Percentiles rank a stretch among this genome's conserved stretches.
phyloP scores from a whole-genome alignment of 1,284 basidiomycete genomes.

The Spongispora temasekensis region DNA sequence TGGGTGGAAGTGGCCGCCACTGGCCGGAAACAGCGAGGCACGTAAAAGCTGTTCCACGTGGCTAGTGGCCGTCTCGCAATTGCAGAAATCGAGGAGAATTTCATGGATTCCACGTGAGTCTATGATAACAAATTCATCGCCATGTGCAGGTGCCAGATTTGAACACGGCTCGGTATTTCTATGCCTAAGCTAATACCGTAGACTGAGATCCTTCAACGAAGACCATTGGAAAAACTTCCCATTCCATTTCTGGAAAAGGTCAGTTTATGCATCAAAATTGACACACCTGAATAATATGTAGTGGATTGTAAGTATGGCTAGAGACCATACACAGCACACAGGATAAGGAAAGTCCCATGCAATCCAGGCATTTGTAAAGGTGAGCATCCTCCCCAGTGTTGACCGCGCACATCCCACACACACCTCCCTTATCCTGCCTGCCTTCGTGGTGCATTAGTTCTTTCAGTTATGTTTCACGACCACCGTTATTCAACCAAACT shows the following conservation, averaged over 20 bases:
- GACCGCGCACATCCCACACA: background rate
- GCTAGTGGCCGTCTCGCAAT: background rate
- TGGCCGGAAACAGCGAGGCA: background rate
- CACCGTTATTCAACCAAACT: background rate
- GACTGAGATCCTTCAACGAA: background rate
- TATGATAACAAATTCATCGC: background rate
- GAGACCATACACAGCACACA: background rate
- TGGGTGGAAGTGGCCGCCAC: background rate
- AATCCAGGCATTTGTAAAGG: background rate
- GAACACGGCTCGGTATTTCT: background rate
- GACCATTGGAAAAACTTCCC: background rate
- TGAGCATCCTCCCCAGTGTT: background rate
- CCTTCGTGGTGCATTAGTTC: background rate
- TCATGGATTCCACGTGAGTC: background rate
- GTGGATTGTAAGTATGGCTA: background rate
- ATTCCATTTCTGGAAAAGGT: background rate
- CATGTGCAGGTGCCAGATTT: background rate
- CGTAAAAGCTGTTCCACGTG: background rate
- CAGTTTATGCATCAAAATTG: background rate
- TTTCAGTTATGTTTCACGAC: background rate
- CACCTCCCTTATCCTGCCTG: background rate
- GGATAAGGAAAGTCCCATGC: background rate
- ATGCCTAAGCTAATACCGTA: background rate
- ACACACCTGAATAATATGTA: background rate
- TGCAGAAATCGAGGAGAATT: background rate